Conservation (phyloP, 169 alveolate species). For the Plasmodium vivax region DNA sequence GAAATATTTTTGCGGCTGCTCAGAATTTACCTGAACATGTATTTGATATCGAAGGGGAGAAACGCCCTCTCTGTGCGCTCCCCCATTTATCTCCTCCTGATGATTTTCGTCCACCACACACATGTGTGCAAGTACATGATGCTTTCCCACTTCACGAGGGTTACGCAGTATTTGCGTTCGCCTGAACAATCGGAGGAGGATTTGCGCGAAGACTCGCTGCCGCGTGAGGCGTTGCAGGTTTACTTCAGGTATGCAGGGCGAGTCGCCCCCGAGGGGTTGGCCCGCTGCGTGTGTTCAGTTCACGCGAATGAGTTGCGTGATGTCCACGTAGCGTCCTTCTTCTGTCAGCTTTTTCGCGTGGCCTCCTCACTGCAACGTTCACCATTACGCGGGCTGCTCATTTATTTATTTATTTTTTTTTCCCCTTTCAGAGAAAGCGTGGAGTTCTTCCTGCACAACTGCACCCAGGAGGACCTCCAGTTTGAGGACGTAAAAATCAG, state of each 20-base stretch:
- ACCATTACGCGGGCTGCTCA: background rate
- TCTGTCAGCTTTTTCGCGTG: background rate
- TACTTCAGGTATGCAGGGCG: background rate
- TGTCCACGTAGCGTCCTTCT: background rate
- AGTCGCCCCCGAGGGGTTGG: no score
- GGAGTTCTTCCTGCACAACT: slow-evolving; percentile 17
- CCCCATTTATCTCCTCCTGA: slow-evolving; percentile 38
- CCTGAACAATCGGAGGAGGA: background rate
- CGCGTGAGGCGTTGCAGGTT: background rate
- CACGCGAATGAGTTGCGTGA: background rate
- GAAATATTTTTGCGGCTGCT: slow-evolving; percentile 38
- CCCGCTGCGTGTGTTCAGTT: background rate
- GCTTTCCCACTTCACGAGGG: slow-evolving; percentile 15
- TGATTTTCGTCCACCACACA: slow-evolving; percentile 25
- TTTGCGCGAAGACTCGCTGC: background rate
- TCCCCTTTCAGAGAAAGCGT: slow-evolving; percentile 49
- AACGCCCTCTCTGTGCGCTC: slow-evolving; percentile 13
- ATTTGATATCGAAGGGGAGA: slow-evolving; percentile 19
- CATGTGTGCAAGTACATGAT: slow-evolving; percentile 5
- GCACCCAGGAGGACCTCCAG: slow-evolving; percentile 1
- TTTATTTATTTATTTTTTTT: background rate
- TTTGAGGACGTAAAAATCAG: slow-evolving; percentile 37
- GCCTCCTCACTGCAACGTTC: background rate
- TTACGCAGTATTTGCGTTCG: slow-evolving; percentile 3
- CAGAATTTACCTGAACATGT: slow-evolving; percentile 45